A percentile compares a stretch with the other conserved stretches of the same genome.
These are phyloP conservation scores for Teunomyces cretensis DNA, from an alignment of 805 yeast genomes.

Conservation along the genomic window DNA sequence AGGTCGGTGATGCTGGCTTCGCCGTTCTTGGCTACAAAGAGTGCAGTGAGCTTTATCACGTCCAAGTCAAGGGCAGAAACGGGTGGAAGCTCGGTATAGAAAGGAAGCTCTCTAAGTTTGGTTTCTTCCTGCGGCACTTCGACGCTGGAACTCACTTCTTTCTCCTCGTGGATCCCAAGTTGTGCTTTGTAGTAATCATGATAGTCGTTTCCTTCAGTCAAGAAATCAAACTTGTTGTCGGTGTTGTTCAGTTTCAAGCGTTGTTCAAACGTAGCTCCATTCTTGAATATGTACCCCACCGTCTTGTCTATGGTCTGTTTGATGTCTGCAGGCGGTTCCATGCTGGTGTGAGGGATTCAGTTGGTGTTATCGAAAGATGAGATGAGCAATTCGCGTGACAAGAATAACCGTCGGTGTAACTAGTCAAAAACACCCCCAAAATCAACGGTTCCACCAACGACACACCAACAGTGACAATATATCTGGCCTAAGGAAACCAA, in stretches of 20 bases:
- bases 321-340: slow-evolving; percentile 6
- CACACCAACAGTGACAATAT: too few species aligned
- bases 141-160: slow-evolving; percentile 3
- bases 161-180: slow-evolving; percentile 28
- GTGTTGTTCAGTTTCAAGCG: slow-evolving; percentile 50
- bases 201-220: slow-evolving; percentile 53
- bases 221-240: slow-evolving; percentile 62
- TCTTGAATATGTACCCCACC: slow-evolving; percentile 63
- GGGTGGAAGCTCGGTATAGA: slow-evolving; percentile 23
- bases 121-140: background rate
- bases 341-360: background rate
- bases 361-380: background rate
- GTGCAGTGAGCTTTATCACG: slow-evolving; percentile 70
- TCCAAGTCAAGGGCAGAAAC: slow-evolving; percentile 66
- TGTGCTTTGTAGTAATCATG: slow-evolving; percentile 56
- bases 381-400: background rate
- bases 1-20: slow-evolving; percentile 33
- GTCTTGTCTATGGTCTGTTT: slow-evolving; percentile 63
- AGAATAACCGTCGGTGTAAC: background rate
- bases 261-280: slow-evolving; percentile 66
- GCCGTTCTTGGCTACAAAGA: slow-evolving; percentile 63
- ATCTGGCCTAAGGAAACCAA: too few species aligned
- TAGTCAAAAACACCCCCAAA: background rate
- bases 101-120: slow-evolving; percentile 1
- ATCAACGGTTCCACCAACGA: too few species aligned